phyloP scores from a whole-genome alignment of 202 grass and related monocot genomes.

The Elaeis oleifera region DNA sequence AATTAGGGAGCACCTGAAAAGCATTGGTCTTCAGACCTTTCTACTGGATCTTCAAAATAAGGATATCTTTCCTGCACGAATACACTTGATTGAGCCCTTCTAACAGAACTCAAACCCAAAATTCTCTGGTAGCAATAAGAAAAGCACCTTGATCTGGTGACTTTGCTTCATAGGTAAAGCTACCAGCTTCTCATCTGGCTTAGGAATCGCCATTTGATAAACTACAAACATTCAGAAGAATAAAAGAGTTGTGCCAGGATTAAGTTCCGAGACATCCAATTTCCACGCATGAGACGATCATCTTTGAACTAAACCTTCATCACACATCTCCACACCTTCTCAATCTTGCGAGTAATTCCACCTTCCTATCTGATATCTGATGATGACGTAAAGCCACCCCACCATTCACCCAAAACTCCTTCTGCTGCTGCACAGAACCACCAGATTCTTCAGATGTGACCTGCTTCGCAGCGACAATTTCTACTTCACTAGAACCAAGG shows the following conservation, averaged over 20 bases:
- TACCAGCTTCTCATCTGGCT: constrained; percentile 71
- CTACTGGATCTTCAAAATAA: constrained; percentile 40
- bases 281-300: constrained; percentile 76
- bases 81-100: constrained; percentile 66
- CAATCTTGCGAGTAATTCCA: constrained; percentile 41
- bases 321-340: constrained; percentile 35
- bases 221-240: constrained; percentile 85
- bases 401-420: constrained; percentile 51
- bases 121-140: constrained; percentile 89
- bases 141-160: constrained; percentile 94
- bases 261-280: constrained; percentile 67
- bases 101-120: constrained; percentile 90
- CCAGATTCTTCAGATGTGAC: constrained; percentile 44
- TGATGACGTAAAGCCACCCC: constrained; percentile 21
- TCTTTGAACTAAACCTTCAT: constrained; percentile 95
- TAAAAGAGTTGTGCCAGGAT: constrained; percentile 35
- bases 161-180: constrained; percentile 84
- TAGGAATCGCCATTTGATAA: constrained; percentile 82
- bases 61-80: constrained; percentile 65
- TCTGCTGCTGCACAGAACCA: constrained; percentile 25
- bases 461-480: constrained; percentile 78
- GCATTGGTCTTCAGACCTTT: constrained; percentile 43
- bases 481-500: constrained; percentile 80
- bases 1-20: neutral
- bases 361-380: constrained; percentile 29